Evolutionary conservation across 768 basidiomycete genomes (phyloP).

Genomic region (Piloderma croceum): DNA sequence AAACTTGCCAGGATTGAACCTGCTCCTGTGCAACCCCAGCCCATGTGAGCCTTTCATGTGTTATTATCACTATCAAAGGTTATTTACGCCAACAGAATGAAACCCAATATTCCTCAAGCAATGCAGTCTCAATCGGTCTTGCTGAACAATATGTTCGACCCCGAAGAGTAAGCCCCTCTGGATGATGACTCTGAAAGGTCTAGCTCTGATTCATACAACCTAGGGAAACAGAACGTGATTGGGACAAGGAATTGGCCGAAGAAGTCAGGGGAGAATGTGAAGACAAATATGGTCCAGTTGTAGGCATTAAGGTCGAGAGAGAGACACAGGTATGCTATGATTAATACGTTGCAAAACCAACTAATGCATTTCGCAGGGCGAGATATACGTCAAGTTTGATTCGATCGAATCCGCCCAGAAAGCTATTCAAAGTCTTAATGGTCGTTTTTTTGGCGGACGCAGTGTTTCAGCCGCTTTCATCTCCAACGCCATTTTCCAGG

Average conservation of each 20-base stretch:
- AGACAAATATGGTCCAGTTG: conserved; percentile 81
- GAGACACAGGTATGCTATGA: conserved; percentile 71
- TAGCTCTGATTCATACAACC: background rate
- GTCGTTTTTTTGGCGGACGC: conserved; percentile 95
- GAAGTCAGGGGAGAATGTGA: conserved; percentile 96
- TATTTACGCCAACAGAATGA: conserved; percentile 39
- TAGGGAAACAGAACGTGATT: conserved; percentile 92
- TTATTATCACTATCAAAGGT: conserved; percentile 4
- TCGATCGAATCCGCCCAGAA: conserved; percentile 72
- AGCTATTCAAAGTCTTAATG: conserved; percentile 86
- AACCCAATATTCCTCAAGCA: conserved; percentile 74
- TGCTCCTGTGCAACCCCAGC: conserved; percentile 48
- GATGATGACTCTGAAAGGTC: background rate
- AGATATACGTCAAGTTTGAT: conserved; percentile 94
- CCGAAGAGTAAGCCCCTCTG: conserved; percentile 77
- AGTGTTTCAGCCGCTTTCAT: conserved; percentile 85
- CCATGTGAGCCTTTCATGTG: conserved; percentile 43
- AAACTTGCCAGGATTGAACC: conserved; percentile 96
- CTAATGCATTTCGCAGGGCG: conserved; percentile 55
- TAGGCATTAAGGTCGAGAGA: conserved; percentile 87
- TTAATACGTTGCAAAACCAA: conserved; percentile 4
- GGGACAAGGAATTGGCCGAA: conserved; percentile 94
- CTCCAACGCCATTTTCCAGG: conserved; percentile 90
- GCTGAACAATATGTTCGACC: conserved; percentile 93
- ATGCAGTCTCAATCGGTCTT: conserved; percentile 89